Evolutionary conservation across 2,329 filamentous ascomycete species (phyloP).

Genomic region (Triangularia setosa): DNA sequence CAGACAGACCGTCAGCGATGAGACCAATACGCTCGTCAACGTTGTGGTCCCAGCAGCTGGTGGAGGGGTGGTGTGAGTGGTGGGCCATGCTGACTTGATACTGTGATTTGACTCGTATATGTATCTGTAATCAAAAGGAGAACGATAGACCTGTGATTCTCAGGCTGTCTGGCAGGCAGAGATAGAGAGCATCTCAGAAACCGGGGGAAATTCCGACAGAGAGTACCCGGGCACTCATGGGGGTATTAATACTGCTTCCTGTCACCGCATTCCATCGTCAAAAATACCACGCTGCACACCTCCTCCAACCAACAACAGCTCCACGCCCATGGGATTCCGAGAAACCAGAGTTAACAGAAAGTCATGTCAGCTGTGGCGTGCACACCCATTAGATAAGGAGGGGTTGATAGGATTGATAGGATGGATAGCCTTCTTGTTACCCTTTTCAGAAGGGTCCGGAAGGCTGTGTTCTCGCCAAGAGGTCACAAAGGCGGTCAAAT

Average conservation of each 20-base stretch:
- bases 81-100: not conserved
- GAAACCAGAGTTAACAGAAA: not conserved
- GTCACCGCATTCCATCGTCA: not conserved
- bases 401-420: not conserved
- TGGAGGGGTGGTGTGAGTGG: not conserved
- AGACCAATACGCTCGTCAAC: constrained; percentile 5
- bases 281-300: not conserved
- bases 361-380: not conserved
- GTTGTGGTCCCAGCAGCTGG: constrained; percentile 3
- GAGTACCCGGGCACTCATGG: not conserved
- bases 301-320: not conserved
- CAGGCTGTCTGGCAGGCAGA: no score
- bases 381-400: not conserved
- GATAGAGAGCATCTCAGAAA: not conserved
- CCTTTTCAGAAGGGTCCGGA: not conserved
- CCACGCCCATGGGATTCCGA: not conserved
- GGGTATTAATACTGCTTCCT: not conserved
- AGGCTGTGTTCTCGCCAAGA: not conserved
- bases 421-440: not conserved
- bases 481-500: not conserved
- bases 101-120: not conserved
- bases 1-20: not conserved
- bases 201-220: not conserved
- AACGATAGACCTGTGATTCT: no score
- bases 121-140: no score